These are phyloP conservation scores for Clonostachys sp. DNA, from an alignment of 2,329 filamentous ascomycete species.

Conservation along the genomic window DNA sequence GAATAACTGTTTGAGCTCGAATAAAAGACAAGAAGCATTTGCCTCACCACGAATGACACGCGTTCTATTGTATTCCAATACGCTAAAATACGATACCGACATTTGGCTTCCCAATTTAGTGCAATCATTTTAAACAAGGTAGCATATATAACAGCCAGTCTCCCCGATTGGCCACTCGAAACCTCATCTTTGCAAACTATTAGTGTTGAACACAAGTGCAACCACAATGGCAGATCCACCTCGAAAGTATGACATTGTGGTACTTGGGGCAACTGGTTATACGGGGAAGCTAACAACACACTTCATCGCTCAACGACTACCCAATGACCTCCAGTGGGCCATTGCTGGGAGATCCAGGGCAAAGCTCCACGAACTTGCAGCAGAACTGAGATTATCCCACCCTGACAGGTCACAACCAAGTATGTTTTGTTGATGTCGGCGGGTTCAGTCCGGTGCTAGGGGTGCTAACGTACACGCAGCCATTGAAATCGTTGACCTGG, in stretches of 20 bases:
- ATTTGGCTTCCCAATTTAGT: too few relatives aligned
- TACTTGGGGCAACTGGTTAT: constrained; percentile 64
- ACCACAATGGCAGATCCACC: too few relatives aligned
- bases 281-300: constrained; percentile 75
- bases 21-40: too few relatives aligned
- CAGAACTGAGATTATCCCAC: constrained; percentile 62
- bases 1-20: too few relatives aligned
- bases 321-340: constrained; percentile 81
- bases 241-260: constrained; percentile 52
- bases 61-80: too few relatives aligned
- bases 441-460: background rate
- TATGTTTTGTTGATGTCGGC: constrained; percentile 25
- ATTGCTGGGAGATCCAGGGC: constrained; percentile 75
- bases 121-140: too few relatives aligned
- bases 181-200: too few relatives aligned
- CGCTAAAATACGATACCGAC: too few relatives aligned
- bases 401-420: constrained; percentile 67
- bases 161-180: too few relatives aligned
- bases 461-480: constrained; percentile 18
- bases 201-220: too few relatives aligned
- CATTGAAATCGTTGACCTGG: constrained; percentile 47
- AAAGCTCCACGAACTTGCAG: constrained; percentile 67
- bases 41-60: too few relatives aligned
- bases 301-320: constrained; percentile 65
- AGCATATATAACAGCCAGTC: too few relatives aligned